Conservation (phyloP, 2,329 filamentous ascomycete genomes). For the Aspergillus novofumigatus region DNA sequence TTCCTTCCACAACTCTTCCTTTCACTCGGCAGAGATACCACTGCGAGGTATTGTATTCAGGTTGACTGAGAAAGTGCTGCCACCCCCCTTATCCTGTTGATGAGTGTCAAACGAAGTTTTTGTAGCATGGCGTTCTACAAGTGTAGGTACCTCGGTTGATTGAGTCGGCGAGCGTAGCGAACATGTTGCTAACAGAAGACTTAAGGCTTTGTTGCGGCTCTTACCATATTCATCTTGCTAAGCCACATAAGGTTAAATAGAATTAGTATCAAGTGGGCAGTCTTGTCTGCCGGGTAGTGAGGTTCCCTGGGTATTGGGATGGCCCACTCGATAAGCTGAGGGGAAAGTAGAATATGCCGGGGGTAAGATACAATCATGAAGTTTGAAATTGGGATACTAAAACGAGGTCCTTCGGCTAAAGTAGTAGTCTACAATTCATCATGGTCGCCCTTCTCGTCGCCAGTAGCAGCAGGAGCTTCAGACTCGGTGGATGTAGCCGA, state of each 20-base stretch:
- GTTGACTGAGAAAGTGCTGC: too few relatives aligned
- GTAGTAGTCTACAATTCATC: constrained; percentile 36
- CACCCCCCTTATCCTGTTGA: too few relatives aligned
- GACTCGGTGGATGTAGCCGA: constrained; percentile 13
- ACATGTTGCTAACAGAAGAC: not conserved
- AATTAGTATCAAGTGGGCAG: not conserved
- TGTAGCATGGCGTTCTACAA: not conserved
- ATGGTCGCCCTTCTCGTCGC: constrained; percentile 29
- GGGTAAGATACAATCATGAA: not conserved
- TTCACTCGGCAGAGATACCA: too few relatives aligned
- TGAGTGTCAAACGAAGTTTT: not conserved
- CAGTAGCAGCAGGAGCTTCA: constrained; percentile 18
- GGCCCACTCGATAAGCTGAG: not conserved
- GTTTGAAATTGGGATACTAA: not conserved
- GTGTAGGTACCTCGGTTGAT: not conserved
- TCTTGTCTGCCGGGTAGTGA: not conserved
- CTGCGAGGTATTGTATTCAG: too few relatives aligned
- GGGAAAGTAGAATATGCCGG: not conserved
- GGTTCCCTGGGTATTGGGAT: not conserved
- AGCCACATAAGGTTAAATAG: not conserved
- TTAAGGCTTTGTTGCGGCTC: not conserved
- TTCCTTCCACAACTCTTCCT: too few relatives aligned
- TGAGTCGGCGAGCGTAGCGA: not conserved
- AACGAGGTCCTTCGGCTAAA: not conserved
- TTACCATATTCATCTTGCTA: not conserved